Conservation (phyloP, 306 rosid genomes). For the Prosopis cineraria region DNA sequence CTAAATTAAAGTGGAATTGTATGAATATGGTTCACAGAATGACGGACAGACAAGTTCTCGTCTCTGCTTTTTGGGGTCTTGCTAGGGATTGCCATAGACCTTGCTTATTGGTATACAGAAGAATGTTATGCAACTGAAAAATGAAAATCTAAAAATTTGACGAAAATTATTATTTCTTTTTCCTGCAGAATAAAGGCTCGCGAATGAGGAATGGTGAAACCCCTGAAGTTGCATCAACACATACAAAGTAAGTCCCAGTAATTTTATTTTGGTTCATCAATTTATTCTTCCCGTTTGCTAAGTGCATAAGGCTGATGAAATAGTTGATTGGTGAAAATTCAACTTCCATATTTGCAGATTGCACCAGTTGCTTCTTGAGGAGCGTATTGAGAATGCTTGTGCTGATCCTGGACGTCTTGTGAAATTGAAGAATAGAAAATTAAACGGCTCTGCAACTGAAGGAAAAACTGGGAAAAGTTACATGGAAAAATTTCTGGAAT, state of each 20-base stretch:
- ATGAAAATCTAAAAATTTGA: slow-evolving; percentile 24
- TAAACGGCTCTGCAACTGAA: slow-evolving; percentile 64
- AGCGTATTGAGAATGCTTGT: slow-evolving; percentile 72
- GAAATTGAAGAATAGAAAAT: slow-evolving; percentile 75
- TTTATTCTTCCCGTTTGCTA: slow-evolving; percentile 27
- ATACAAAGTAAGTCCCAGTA: slow-evolving; percentile 71
- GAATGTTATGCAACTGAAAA: slow-evolving; percentile 20
- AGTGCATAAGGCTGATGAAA: slow-evolving; percentile 29
- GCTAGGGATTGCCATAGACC: not conserved
- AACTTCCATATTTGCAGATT: slow-evolving; percentile 57
- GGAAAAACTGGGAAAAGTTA: slow-evolving; percentile 66
- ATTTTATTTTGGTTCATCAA: slow-evolving; percentile 36
- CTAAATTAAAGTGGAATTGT: not conserved
- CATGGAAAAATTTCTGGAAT: slow-evolving; percentile 78
- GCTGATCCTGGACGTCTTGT: slow-evolving; percentile 76
- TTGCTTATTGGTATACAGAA: not conserved
- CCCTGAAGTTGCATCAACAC: slow-evolving; percentile 63
- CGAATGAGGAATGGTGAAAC: slow-evolving; percentile 73
- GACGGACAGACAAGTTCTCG: not conserved
- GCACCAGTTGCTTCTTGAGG: slow-evolving; percentile 85
- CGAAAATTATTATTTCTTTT: slow-evolving; percentile 21
- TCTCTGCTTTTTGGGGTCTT: not conserved
- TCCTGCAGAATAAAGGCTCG: slow-evolving; percentile 62
- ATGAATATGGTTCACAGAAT: not conserved
- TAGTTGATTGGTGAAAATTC: slow-evolving; percentile 35